Base-by-base conservation (phyloP, 148 eudicot species). In the Cornus suecica region DNA sequence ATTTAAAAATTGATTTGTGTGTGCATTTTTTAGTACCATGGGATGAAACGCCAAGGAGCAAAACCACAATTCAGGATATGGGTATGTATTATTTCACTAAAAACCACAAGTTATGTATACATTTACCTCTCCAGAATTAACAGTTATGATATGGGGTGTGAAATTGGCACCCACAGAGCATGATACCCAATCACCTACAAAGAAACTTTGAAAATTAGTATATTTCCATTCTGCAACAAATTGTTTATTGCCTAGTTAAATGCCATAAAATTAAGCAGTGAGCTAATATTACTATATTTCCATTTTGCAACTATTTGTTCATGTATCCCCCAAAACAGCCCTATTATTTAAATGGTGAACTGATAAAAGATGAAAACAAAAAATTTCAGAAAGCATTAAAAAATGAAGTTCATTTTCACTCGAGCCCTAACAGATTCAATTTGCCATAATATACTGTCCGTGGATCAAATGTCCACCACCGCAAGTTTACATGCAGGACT, bases 81-180 rank as follows among this genome's bases (percentile, higher is more conserved):
- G 18, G 54, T 11, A 4, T 1, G 54, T 3, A 3, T 48, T 48
- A 48, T 48, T 48, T 16, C 41, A 30, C 9, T 52, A 72, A 70
- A 68, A 70, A 8, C 14, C 26, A 63, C 23, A 15, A 73, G 63
- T 42, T 25, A 31, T 6, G 32, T 37, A n/a, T 74, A 28, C 31
- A 79, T 27, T 83, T 87, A 94, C 99, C 99, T 96, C 99, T 68
- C 98, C 98, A 64, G 97, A 79, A 77, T 88, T 87, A 68, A 93
- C 99, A 24, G 90, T 93, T 83, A 96, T 86, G 58, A 96, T 84
- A 76, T 96, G 99, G 77, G 99, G 98, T 3, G 94, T 93, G 84
- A 96, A 90, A 83, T 90, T 96, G 76, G 91, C 92, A 79, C 98
- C 98, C 56, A 86, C 95, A 7, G 98, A 86, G 81, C 93, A 81